Percentiles rank a stretch among this genome's conserved stretches.
Conservation (phyloP, 2,329 filamentous ascomycete species). For the Cadophora malorum region DNA sequence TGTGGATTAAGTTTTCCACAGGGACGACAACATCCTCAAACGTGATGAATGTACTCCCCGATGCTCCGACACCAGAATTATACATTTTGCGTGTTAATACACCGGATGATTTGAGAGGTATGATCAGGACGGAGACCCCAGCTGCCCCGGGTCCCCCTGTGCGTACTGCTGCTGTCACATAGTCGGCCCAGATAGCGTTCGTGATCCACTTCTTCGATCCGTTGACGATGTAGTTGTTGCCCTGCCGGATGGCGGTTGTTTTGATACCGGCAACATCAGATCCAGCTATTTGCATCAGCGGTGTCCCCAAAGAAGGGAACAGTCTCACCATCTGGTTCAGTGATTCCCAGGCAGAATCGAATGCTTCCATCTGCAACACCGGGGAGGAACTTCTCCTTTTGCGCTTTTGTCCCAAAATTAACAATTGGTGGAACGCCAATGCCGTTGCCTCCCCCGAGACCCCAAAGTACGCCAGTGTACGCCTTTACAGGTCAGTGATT, state of each 20-base stretch:
- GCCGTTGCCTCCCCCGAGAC: slow-evolving; percentile 62
- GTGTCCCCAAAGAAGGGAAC: slow-evolving; percentile 21
- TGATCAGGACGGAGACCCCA: slow-evolving; percentile 64
- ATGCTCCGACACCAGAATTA: slow-evolving; percentile 71
- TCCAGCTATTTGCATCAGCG: slow-evolving; percentile 50
- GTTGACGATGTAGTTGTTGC: slow-evolving; percentile 65
- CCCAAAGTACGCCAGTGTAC: slow-evolving; percentile 62
- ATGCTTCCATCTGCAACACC: slow-evolving; percentile 63
- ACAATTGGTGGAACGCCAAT: slow-evolving; percentile 71
- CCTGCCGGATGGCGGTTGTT: slow-evolving; percentile 62
- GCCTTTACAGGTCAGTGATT: slow-evolving; percentile 43
- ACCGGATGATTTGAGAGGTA: slow-evolving; percentile 57
- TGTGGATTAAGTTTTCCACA: slow-evolving; percentile 57
- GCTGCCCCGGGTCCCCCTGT: slow-evolving; percentile 59
- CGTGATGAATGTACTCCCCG: slow-evolving; percentile 60
- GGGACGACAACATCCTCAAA: slow-evolving; percentile 63
- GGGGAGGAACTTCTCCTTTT: slow-evolving; percentile 64
- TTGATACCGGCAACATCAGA: slow-evolving; percentile 69
- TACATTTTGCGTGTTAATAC: slow-evolving; percentile 60
- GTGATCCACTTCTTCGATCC: slow-evolving; percentile 75
- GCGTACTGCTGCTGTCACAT: slow-evolving; percentile 66
- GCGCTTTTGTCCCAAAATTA: slow-evolving; percentile 64
- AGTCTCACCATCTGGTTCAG: slow-evolving; percentile 62
- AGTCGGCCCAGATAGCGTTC: slow-evolving; percentile 64
- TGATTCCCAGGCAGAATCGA: slow-evolving; percentile 69